Base-by-base conservation (phyloP, 345 rosid species). In the Aquilaria sinensis region DNA sequence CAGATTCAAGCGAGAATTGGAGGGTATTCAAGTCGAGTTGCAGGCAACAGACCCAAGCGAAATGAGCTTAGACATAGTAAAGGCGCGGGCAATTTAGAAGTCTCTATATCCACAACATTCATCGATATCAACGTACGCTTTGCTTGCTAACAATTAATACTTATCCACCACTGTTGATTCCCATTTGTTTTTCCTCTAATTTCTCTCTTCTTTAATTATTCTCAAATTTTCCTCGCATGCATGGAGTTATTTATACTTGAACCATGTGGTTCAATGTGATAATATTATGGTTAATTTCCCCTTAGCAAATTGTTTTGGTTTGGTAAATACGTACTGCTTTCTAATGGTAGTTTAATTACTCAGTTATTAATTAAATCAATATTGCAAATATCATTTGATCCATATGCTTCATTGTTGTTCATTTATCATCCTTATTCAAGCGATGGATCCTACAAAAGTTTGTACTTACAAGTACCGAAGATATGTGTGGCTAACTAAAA, bases 31-130 rank as follows among this genome's bases (percentile, higher is more conserved):
- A 72, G 88, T 92, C 49, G 98, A 92, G 87, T 80, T 92, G 68
- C 98, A 93, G 70, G 98, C 97, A 23, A 93, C 98, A 0, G 98
- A 93, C 68, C 97, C 98, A n/a, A 93, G 98, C 56, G 98, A 93
- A 76, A 93, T 93, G 94, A 93, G 97, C 79, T 56, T 89, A 1
- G 97, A 93, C 76, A 89, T 89, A 70, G 73, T 93, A 61, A 89
- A 83, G 79, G 68, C 64, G 6, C 83, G 98, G 67, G 97, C 98
- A 23, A 74, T 89, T 55, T 93, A 84, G 74, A 67, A 59, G 32
- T 54, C 10, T n/a, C 23, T 14, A 12, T 48, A 57, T 49, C 31
- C 14, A 23, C 51, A 8, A 53, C 49, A 30, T 47, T 29, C 3
- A 57, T 56, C 12, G n/a, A 55, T 65, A 55, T 65, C 68, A 1